Evolutionary conservation across 345 rosid species (phyloP).

Genomic region (Dipteronia sinensis): DNA sequence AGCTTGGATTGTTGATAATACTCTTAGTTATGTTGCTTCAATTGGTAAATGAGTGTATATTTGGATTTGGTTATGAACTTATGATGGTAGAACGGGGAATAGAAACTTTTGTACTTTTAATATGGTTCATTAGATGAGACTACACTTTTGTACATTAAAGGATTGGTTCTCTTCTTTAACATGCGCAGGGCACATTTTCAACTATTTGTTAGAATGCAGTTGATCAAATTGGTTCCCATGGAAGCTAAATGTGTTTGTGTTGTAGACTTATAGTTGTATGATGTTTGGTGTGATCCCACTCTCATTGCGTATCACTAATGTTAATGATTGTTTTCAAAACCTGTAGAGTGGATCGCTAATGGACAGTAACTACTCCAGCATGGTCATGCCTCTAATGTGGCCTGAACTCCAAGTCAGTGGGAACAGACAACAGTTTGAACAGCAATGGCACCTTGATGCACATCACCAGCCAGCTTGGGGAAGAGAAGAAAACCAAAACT

Average conservation of each 20-base stretch:
- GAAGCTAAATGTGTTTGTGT: slow-evolving; percentile 2
- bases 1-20: slow-evolving; percentile 1
- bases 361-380: slow-evolving; percentile 61
- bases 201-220: slow-evolving; percentile 11
- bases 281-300: background rate
- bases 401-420: slow-evolving; percentile 57
- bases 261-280: background rate
- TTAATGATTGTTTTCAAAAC: slow-evolving; percentile 4
- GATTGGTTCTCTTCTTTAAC: slow-evolving; percentile 16
- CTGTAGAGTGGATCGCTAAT: slow-evolving; percentile 62
- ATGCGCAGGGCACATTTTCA: slow-evolving; percentile 6
- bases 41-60: background rate
- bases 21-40: background rate
- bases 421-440: slow-evolving; percentile 66
- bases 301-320: slow-evolving; percentile 3
- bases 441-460: slow-evolving; percentile 65
- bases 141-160: background rate
- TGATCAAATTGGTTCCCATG: background rate
- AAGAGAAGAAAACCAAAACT: slow-evolving; percentile 56
- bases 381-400: slow-evolving; percentile 67
- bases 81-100: background rate
- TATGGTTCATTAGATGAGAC: background rate
- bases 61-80: background rate
- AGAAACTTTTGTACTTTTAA: background rate
- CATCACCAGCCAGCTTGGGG: slow-evolving; percentile 70